phyloP scores from a whole-genome alignment of 2,329 filamentous ascomycete genomes.

The Coleophoma eucalyptorum region DNA sequence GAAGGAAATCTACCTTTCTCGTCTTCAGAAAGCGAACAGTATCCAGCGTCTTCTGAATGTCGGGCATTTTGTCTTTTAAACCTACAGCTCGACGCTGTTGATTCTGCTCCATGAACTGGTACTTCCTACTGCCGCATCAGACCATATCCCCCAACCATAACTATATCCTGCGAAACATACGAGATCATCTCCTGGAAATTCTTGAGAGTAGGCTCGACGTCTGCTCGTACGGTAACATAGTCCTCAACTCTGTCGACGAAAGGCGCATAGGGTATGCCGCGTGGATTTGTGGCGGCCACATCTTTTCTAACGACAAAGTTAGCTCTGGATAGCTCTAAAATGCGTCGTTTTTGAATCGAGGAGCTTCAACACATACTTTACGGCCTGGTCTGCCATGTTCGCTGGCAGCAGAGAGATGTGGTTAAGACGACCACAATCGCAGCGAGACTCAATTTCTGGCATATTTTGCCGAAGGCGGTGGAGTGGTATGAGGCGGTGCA shows the following conservation, averaged over 20 bases:
- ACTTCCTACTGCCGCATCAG: slow-evolving; percentile 65
- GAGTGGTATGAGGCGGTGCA: too few species aligned
- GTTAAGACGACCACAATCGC: too few species aligned
- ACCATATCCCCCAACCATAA: background rate
- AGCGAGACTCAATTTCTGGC: too few species aligned
- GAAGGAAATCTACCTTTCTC: slow-evolving; percentile 52
- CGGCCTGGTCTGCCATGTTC: slow-evolving; percentile 22
- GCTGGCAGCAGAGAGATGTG: too few species aligned
- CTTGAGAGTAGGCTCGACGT: slow-evolving; percentile 77
- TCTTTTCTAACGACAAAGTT: slow-evolving; percentile 36
- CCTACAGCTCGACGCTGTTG: slow-evolving; percentile 78
- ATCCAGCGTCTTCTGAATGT: slow-evolving; percentile 94
- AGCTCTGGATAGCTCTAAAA: background rate
- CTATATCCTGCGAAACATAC: slow-evolving; percentile 39
- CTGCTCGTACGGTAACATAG: slow-evolving; percentile 73
- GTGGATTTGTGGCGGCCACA: slow-evolving; percentile 64
- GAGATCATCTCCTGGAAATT: slow-evolving; percentile 93
- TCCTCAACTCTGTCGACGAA: slow-evolving; percentile 89
- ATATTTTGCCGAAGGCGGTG: too few species aligned
- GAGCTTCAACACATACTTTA: slow-evolving; percentile 16
- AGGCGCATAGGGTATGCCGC: slow-evolving; percentile 78
- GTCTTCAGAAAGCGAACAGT: slow-evolving; percentile 82
- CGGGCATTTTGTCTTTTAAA: slow-evolving; percentile 90
- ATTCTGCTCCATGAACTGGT: slow-evolving; percentile 98
- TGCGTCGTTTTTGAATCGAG: background rate